A percentile compares a stretch with the other conserved stretches of the same genome.
Evolutionary conservation across 176 grass and related monocot species (phyloP).

Genomic region (Oryza officinalis): DNA sequence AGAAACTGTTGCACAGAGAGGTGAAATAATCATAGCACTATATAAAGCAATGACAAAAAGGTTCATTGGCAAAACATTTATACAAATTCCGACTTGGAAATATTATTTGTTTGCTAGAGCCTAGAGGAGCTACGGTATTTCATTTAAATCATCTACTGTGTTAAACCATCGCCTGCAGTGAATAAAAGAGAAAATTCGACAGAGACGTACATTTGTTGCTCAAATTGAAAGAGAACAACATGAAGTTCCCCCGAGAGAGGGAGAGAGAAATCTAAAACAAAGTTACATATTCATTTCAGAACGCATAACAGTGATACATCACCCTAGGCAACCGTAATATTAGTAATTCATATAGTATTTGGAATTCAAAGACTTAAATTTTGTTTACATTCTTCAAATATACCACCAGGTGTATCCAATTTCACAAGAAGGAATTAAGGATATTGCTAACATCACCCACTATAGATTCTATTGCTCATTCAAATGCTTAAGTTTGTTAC

Average conservation of each 20-base stretch:
- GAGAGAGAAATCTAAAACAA: too few species aligned
- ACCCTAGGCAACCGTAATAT: neutral
- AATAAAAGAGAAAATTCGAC: neutral
- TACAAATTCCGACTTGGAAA: neutral
- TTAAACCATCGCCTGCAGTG: neutral
- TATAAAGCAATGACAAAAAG: neutral
- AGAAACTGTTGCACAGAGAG: neutral
- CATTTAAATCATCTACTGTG: neutral
- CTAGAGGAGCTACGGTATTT: neutral
- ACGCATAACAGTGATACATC: neutral
- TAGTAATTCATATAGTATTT: neutral
- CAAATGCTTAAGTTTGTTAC: neutral
- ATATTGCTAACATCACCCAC: neutral
- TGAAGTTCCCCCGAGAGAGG: too few species aligned
- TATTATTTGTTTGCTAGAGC: neutral
- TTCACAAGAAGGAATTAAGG: neutral
- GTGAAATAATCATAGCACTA: neutral
- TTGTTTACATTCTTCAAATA: neutral
- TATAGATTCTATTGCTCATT: neutral
- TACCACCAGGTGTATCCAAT: neutral
- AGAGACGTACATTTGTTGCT: neutral
- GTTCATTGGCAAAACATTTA: neutral
- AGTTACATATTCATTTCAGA: too few species aligned
- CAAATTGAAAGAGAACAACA: too few species aligned
- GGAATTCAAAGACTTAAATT: neutral